A percentile compares a stretch with the other conserved stretches of the same genome.
Evolutionary conservation across 139 green algal genomes (phyloP).

Genomic region (Picochlorum sp.): DNA sequence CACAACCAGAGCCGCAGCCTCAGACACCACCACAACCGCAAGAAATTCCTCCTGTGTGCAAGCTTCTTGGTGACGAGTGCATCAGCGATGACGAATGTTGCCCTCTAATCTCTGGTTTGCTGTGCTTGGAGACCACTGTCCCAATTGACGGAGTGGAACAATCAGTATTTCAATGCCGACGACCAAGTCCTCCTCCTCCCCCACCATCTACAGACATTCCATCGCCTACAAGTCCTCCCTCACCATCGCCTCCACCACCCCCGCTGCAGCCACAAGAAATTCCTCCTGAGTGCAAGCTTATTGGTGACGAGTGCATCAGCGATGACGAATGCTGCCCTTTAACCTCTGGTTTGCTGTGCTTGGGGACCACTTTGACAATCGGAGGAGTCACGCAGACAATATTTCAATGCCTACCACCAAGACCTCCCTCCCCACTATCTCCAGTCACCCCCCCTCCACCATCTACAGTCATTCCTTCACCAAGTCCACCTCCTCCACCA

Average conservation of each 20-base stretch:
- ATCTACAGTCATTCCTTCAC: background rate
- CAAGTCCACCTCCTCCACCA: background rate
- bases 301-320: background rate
- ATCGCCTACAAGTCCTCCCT: background rate
- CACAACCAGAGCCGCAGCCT: background rate
- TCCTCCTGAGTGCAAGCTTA: background rate
- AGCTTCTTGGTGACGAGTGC: background rate
- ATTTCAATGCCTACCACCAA: background rate
- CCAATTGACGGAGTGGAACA: background rate
- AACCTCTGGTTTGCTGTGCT: background rate
- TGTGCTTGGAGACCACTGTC: background rate
- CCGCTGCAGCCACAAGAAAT: background rate
- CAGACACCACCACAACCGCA: background rate
- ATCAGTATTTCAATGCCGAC: background rate
- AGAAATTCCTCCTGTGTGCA: background rate
- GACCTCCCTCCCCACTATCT: background rate
- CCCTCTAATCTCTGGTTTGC: background rate
- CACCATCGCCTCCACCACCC: background rate
- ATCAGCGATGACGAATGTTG: background rate
- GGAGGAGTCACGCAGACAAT: background rate
- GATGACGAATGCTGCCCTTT: background rate
- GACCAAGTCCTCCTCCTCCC: background rate
- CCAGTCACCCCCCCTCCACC: background rate
- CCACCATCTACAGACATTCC: background rate
- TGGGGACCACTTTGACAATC: background rate